Evolutionary conservation across 805 yeast genomes (phyloP).

Genomic region (Torulaspora gathmanii): DNA sequence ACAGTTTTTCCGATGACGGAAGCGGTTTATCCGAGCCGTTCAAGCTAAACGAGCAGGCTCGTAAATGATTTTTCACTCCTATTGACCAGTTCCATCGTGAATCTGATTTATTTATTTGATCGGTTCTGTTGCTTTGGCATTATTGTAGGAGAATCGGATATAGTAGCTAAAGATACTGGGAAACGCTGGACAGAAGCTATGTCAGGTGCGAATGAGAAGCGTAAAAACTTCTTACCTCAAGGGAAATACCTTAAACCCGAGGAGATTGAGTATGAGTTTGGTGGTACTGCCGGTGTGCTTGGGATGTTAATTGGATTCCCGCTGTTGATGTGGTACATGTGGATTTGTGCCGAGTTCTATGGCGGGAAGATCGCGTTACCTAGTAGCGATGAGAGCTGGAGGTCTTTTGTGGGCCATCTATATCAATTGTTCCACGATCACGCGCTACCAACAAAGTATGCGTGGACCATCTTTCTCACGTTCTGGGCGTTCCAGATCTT

Average conservation of each 20-base stretch:
- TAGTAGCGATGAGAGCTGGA: slow-evolving; percentile 50
- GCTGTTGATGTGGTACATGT: slow-evolving; percentile 90
- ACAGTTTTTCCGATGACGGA: no score
- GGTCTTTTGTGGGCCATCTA: slow-evolving; percentile 44
- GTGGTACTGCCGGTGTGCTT: slow-evolving; percentile 83
- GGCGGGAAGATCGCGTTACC: slow-evolving; percentile 72
- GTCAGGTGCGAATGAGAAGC: slow-evolving; percentile 3
- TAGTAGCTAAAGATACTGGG: not conserved
- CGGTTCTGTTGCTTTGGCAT: no score
- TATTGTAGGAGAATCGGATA: no score
- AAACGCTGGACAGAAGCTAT: not conserved
- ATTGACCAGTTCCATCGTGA: no score
- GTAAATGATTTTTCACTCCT: no score
- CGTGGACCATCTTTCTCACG: slow-evolving; percentile 67
- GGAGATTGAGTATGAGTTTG: slow-evolving; percentile 79
- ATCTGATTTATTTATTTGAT: no score
- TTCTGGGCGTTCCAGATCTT: slow-evolving; percentile 65
- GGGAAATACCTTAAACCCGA: slow-evolving; percentile 43
- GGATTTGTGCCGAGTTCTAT: slow-evolving; percentile 83
- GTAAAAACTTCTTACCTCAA: slow-evolving; percentile 31
- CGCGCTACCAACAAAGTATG: slow-evolving; percentile 54
- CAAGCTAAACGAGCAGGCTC: no score
- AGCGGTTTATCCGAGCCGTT: no score
- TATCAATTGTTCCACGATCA: slow-evolving; percentile 44
- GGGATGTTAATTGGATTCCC: slow-evolving; percentile 96